Percentiles rank a stretch among this genome's conserved stretches.
phyloP scores from a whole-genome alignment of 441 rosid genomes.

The Syzygium malaccense region DNA sequence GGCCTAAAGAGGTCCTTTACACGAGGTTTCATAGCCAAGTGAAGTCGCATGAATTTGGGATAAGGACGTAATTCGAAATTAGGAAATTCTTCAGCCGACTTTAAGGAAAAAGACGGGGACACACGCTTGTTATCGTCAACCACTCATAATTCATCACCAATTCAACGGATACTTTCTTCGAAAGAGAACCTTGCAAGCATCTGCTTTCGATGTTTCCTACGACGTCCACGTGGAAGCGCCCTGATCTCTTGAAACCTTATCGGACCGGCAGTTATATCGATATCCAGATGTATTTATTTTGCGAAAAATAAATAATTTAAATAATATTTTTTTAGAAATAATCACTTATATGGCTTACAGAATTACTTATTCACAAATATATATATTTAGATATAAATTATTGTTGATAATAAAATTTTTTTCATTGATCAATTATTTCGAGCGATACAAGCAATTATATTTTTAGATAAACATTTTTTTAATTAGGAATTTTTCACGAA shows the following conservation, averaged over 20 bases:
- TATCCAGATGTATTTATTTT: neutral
- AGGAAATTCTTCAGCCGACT: neutral
- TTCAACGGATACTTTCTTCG: neutral
- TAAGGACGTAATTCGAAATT: neutral
- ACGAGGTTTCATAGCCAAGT: neutral
- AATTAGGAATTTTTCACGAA: neutral
- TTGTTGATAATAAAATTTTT: no score
- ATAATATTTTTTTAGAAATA: neutral
- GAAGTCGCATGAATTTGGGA: neutral
- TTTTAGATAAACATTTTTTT: no score
- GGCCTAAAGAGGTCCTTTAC: neutral
- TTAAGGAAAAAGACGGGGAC: neutral
- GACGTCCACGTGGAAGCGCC: neutral
- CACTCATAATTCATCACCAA: neutral
- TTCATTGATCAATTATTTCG: no score
- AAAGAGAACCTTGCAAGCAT: neutral
- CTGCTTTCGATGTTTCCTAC: neutral
- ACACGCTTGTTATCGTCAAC: neutral
- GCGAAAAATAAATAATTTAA: neutral
- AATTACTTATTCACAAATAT: no score
- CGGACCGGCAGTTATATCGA: neutral
- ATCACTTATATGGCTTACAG: rapidly evolving
- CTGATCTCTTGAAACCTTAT: neutral
- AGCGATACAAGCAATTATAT: neutral
- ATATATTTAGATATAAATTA: no score